Evolutionary conservation across 805 yeast species (phyloP), one percentile per base, ranked within the genome.

Genomic region (Metschnikowia gruessii): DNA sequence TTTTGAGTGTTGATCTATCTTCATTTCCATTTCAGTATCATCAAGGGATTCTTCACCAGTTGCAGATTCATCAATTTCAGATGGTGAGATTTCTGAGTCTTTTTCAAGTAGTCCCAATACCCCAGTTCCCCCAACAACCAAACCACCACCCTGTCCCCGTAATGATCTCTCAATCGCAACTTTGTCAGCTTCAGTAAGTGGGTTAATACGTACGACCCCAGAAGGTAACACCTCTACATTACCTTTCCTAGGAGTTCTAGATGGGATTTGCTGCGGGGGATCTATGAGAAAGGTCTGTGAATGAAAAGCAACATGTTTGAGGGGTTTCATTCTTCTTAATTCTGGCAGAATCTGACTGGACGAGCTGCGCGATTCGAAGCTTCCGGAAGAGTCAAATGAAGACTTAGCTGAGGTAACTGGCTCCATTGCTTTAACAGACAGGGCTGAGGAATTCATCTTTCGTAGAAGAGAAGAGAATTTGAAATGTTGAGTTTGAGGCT

Each of bases 181-280:
- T 50, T 69, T 75, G 46, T 81, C 85, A 31, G 78, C 81, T 29
- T 79, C 76, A 1, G 81, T 67, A 30, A 81, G 63, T 26, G 83
- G 80, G 50, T 79, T 77, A 16, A 82, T 69, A 7, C 75, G 70
- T 13, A 81, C 71, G 0, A 72, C 64, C 0, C 87, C 87, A 55
- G 73, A 75, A n/a, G 76, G 65, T 42, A 75, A 57, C 1, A 81
- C 70, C 54, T 81, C 77, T 46, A 72, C 90, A 59, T 88, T 85
- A 7, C 97, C 97, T 55, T 77, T 75, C 53, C 83, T 74, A 6
- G 97, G 97, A 49, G 75, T 77, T 59, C 95, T 70, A 1, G 95
- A 85, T 2, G 97, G 97, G 50, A 91, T 86, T 61, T 90, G 96
- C 60, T 91, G 97, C 1, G 74, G 74, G 2, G 97, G 97, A 45